Evolutionary conservation across 2,329 filamentous ascomycete genomes (phyloP).

Genomic region (Phaeophleospora eucalypticola): DNA sequence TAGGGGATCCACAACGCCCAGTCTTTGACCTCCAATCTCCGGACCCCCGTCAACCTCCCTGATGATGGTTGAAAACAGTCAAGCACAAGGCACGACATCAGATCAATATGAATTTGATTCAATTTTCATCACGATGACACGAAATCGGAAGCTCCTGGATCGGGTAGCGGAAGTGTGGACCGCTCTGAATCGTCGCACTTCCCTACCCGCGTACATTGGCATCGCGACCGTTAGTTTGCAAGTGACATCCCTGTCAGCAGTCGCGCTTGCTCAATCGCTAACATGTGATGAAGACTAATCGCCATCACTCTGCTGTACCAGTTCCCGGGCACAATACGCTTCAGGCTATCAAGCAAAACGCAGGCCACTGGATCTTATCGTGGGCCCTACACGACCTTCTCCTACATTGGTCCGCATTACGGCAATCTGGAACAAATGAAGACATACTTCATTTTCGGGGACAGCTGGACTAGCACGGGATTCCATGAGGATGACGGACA

Average conservation of each 20-base stretch:
- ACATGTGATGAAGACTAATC: background rate
- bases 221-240: background rate
- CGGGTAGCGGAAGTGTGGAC: background rate
- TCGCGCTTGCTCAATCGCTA: background rate
- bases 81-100: too few relatives aligned
- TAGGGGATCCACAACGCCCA: too few relatives aligned
- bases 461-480: conserved; percentile 58
- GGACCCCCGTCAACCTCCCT: too few relatives aligned
- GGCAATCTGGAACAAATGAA: conserved; percentile 1
- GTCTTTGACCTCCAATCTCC: too few relatives aligned
- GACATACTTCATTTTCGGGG: conserved; percentile 38
- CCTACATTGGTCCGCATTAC: background rate
- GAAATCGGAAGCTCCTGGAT: too few relatives aligned
- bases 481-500: conserved; percentile 53
- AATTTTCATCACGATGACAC: too few relatives aligned
- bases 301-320: background rate
- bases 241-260: background rate
- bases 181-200: background rate
- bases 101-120: too few relatives aligned
- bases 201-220: background rate
- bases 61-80: too few relatives aligned
- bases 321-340: background rate
- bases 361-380: background rate
- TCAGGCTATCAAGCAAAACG: background rate
- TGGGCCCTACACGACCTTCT: background rate